Percentiles rank a stretch among this genome's conserved stretches.
Evolutionary conservation across 371 early-diverging fungal genomes (phyloP).

Genomic region (Haplosporangium sp.): DNA sequence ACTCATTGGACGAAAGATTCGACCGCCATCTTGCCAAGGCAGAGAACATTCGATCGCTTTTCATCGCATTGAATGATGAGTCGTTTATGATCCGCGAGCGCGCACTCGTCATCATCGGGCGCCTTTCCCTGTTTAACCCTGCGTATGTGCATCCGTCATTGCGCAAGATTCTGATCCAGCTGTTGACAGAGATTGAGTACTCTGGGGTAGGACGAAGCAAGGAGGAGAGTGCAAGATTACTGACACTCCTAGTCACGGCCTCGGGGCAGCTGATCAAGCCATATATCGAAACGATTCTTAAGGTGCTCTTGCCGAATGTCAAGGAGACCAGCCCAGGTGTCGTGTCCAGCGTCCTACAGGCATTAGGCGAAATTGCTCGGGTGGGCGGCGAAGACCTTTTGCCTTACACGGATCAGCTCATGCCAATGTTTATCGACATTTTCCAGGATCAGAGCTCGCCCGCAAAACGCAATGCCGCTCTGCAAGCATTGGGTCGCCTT

Average conservation of each 20-base stretch:
- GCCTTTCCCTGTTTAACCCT: conserved; percentile 87
- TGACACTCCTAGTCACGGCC: conserved; percentile 81
- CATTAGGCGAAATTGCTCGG: conserved; percentile 87
- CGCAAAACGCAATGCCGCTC: conserved; percentile 88
- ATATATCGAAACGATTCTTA: conserved; percentile 89
- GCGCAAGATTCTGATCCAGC: conserved; percentile 86
- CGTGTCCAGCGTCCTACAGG: conserved; percentile 84
- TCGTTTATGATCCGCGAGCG: conserved; percentile 87
- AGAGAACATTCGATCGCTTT: conserved; percentile 87
- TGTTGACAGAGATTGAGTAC: conserved; percentile 94
- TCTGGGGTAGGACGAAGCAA: conserved; percentile 83
- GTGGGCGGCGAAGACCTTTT: conserved; percentile 90
- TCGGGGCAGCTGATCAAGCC: conserved; percentile 87
- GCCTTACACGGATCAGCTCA: conserved; percentile 83
- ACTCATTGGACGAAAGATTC: conserved; percentile 83
- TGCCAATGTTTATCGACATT: conserved; percentile 91
- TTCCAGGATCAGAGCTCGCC: conserved; percentile 90
- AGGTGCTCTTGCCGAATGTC: conserved; percentile 85
- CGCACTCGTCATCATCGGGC: conserved; percentile 87
- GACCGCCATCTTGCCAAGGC: conserved; percentile 92
- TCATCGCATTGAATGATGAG: conserved; percentile 94
- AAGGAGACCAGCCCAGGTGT: conserved; percentile 84
- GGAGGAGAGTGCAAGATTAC: conserved; percentile 87
- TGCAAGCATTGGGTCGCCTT: conserved; percentile 86
- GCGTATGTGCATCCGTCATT: conserved; percentile 93